Evolutionary conservation across 441 rosid genomes (phyloP).

Genomic region (Erodium texanum): DNA sequence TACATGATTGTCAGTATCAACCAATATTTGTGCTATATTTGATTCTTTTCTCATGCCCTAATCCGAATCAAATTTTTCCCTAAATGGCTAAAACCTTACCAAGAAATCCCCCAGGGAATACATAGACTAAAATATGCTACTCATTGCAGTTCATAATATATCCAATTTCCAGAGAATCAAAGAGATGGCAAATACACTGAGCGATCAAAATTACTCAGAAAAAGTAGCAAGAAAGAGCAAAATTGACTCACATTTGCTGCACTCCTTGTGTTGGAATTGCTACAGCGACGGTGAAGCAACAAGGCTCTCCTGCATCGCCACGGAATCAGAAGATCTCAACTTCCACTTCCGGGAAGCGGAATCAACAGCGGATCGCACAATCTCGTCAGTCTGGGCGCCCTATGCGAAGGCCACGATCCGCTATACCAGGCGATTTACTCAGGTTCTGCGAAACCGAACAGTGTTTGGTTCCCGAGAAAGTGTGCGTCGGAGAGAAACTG

Average conservation of each 20-base stretch:
- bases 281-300: conserved; percentile 31
- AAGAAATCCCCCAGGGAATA: no score
- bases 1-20: no score
- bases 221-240: background rate
- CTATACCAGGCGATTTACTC: conserved; percentile 42
- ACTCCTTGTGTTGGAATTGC: conserved; percentile 28
- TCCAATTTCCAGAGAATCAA: background rate
- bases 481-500: background rate
- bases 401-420: conserved; percentile 22
- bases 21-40: background rate
- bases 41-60: background rate
- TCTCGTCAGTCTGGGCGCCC: background rate
- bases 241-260: background rate
- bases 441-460: background rate
- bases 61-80: background rate
- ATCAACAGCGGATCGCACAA: conserved; percentile 28
- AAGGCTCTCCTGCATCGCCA: conserved; percentile 12
- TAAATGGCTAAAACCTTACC: background rate
- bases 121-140: background rate
- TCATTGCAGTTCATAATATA: background rate
- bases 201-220: background rate
- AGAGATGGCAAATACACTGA: background rate
- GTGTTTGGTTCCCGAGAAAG: background rate
- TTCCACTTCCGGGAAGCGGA: conserved; percentile 40
- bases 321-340: conserved; percentile 35